Base-by-base conservation (phyloP, 441 rosid species). In the Erodium trifolium region DNA sequence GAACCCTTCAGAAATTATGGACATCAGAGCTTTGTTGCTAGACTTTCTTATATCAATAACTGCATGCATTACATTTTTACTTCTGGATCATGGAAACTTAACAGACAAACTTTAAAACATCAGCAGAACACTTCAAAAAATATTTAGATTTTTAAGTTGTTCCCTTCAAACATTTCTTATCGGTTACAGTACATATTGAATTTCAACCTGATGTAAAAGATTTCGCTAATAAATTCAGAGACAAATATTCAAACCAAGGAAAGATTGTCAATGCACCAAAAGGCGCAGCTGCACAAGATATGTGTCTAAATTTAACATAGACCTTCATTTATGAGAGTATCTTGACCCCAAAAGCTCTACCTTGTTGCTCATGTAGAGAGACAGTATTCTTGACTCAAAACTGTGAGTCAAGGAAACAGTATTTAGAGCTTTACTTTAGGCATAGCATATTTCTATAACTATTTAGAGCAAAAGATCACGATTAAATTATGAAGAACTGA, bases 1-100 rank as follows among this genome's bases (percentile, higher is more conserved):
- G 76, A 81, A 65, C 98, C 97, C 98, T 93, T 77, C 13, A 59
- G 63, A 63, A 41, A 17, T 49, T 34, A 68, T 71, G 41, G 63
- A 71, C 23, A 17, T 11, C 8, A 49, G 45, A 6, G 27, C 18
- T 59, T 34, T 27, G 57, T 3, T 3, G 18, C 41, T 49, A 31
- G 47, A 12, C 3, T 5, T 60, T 51, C 57, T 13, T 12, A 49
- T 13, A 12, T 49, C 16, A 5, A 49, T 49, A 49, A 12, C 16
- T n/a, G 57, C 16, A 49, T 49, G 14, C 4, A 49, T 8, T 49
- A 13, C 12, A 12, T 49, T 49, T 39, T 49, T 49, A 49, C 16
- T 49, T 8, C 14, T 49, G 17, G 57, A 13, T 49, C 13, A n/a
- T 49, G 57, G 12, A 49, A 49, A 2, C 17, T 49, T 49, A 49